Base-by-base conservation (phyloP, 495 filamentous ascomycete species). In the Entonaema liquescens region DNA sequence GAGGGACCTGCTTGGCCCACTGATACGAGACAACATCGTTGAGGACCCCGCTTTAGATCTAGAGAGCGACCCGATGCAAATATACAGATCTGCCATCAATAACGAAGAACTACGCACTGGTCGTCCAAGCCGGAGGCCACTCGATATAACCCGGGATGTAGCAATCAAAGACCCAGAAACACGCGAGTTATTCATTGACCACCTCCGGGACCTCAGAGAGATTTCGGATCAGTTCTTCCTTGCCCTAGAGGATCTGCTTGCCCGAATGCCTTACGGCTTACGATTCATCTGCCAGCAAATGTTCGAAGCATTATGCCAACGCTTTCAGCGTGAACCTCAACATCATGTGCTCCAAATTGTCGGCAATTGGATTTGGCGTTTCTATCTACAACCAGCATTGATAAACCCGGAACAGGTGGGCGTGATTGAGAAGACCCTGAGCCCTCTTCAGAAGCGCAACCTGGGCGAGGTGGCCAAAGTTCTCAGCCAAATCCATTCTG, bases 31-130 rank as follows among this genome's bases (percentile, higher is more conserved):
- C 68, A 93, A 93, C 73, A 90, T 98, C 76, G 90, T 98, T 50
- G 95, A 97, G 31, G 96, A 97, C 68, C 90, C 92, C 6, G 90
- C 90, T 8, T 83, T 98, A 57, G 94, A 98, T 72, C 85, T 99
- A 15, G 95, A 99, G 79, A 97, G 95, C 74, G 95, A 99, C 76
- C 95, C 95, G 0, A 91, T 98, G 84, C 95, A 98, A 72, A 99
- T 99, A 56, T 98, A 99, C 80, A 88, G 93, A 25, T 94, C 93
- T 12, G 88, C 91, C 11, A 94, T 98, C 79, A 97, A 97, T 78
- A 95, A 98, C 72, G 95, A 99, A 79, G 94, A 99, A 78, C 88
- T 99, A 36, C 90, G 91, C 5, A 98, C 95, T 0, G 95, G 95
- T 25, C 90, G 88, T 71, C 87, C 92, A 36, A 97, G 93, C 77